These are phyloP conservation scores for Wallacemonas sp. DNA, from an alignment of 208 protist species.

Conservation along the genomic window DNA sequence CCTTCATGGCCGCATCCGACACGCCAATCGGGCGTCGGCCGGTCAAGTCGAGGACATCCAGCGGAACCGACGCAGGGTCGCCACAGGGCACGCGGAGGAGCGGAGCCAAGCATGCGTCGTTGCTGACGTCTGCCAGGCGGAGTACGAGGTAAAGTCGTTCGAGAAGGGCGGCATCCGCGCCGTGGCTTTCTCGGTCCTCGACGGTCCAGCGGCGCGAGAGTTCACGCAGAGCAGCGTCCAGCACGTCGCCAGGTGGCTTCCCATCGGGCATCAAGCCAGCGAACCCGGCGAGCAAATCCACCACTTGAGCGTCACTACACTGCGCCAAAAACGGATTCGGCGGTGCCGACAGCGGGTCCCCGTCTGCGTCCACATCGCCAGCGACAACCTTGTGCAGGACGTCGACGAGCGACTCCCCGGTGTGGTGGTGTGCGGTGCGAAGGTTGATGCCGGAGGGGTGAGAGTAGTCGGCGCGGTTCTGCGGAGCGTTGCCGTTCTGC, in stretches of 20 bases:
- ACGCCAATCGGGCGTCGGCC: conserved; percentile 3
- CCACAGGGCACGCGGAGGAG: neutral
- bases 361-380: conserved; percentile 1
- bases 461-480: conserved; percentile 83
- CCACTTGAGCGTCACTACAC: conserved; percentile 45
- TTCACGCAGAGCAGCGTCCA: conserved; percentile 34
- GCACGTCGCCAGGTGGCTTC: conserved; percentile 41
- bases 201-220: conserved; percentile 37
- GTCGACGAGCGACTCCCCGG: conserved; percentile 65
- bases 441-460: conserved; percentile 72
- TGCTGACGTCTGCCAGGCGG: conserved; percentile 36
- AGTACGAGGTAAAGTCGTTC: conserved; percentile 75
- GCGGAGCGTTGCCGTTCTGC: conserved; percentile 46
- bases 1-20: neutral
- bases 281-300: conserved; percentile 70
- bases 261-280: conserved; percentile 48
- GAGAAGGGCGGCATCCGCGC: conserved; percentile 33
- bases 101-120: conserved; percentile 16
- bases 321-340: conserved; percentile 22
- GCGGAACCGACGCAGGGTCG: neutral
- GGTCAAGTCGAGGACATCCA: neutral
- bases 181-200: neutral
- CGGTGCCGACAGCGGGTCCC: neutral
- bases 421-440: conserved; percentile 45
- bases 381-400: conserved; percentile 46